Evolutionary conservation across 305 asterid species (phyloP).

Genomic region (Fraxinus ornus): DNA sequence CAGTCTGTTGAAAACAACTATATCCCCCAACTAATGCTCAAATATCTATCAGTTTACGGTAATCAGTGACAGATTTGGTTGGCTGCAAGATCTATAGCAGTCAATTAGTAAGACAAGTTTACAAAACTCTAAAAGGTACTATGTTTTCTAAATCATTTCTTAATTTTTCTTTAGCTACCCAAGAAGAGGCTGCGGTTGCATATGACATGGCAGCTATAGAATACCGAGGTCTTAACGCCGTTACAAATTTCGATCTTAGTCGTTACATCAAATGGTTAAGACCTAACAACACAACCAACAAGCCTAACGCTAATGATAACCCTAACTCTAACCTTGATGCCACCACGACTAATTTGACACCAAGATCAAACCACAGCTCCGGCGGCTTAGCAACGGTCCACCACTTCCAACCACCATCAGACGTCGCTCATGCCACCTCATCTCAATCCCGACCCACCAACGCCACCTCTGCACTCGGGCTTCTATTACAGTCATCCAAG

Average conservation of each 20-base stretch:
- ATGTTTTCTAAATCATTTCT: neutral
- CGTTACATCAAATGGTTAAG: slow-evolving; percentile 83
- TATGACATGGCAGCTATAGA: slow-evolving; percentile 90
- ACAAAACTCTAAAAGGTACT: neutral
- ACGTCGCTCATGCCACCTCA: slow-evolving; percentile 13
- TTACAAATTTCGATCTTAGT: slow-evolving; percentile 77
- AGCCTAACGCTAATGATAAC: slow-evolving; percentile 9
- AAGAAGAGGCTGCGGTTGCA: slow-evolving; percentile 84
- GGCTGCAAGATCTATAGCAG: neutral
- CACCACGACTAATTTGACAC: neutral
- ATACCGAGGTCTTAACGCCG: slow-evolving; percentile 77
- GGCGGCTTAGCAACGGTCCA: slow-evolving; percentile 22
- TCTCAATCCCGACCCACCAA: slow-evolving; percentile 41
- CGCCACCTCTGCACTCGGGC: slow-evolving; percentile 73
- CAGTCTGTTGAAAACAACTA: neutral
- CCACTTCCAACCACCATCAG: slow-evolving; percentile 31
- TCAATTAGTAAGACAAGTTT: neutral
- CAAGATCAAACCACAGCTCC: slow-evolving; percentile 24
- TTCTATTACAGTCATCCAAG: slow-evolving; percentile 69
- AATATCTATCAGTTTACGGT: neutral
- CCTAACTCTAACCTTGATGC: neutral
- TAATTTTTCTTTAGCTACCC: slow-evolving; percentile 53
- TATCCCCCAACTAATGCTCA: neutral
- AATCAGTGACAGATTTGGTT: neutral
- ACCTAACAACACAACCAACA: slow-evolving; percentile 37